Base-by-base conservation (phyloP, 2,329 filamentous ascomycete genomes). In the Botryosphaeria agaves region DNA sequence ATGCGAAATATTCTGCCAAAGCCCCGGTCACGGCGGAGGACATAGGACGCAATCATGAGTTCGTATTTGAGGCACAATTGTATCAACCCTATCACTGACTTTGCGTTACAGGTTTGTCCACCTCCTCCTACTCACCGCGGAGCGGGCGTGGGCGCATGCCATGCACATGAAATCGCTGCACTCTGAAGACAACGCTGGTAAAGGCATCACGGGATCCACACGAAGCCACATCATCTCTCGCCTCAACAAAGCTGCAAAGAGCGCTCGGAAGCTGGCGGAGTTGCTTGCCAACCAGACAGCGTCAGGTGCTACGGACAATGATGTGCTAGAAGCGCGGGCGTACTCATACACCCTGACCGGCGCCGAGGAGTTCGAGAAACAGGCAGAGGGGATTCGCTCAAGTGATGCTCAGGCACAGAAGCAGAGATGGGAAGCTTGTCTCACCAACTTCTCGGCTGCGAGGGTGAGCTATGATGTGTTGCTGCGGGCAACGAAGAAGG, bases 101-200 rank as follows among this genome's bases (percentile, higher is more conserved):
- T 14, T 12, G 3, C 14, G 11, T n/a, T n/a, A n/a, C 42, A 91
- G 82, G 53, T 81, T 75, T 55, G 69, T 76, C 29, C 66, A 78
- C 41, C 64, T 94, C n/a, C 64, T 87, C 18, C 66, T 98, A 33
- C 72, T 94, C 46, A 80, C 74, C 23, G 75, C 85, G 36, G 89
- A 98, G 59, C 72, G 89, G 39, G 82, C 85, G 30, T 95, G 84
- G 82, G 87, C 89, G 21, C 77, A 93, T 53, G 87, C 85, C 34
- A 91, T 95, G 84, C 74, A 79, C 49, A 83, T 94, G 67, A 94
- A 92, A 56, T 70, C 82, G 3, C 62, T 72, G 14, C 82, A 91
- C 49, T 71, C 80, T 23, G 69, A 79, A 42, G 82, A 89, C 43
- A 73, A 76, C 36, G 61, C 64, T 21, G 58, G 64, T 31, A 80